Conservation (phyloP, 768 basidiomycete genomes). For the Dioszegia hungarica region DNA sequence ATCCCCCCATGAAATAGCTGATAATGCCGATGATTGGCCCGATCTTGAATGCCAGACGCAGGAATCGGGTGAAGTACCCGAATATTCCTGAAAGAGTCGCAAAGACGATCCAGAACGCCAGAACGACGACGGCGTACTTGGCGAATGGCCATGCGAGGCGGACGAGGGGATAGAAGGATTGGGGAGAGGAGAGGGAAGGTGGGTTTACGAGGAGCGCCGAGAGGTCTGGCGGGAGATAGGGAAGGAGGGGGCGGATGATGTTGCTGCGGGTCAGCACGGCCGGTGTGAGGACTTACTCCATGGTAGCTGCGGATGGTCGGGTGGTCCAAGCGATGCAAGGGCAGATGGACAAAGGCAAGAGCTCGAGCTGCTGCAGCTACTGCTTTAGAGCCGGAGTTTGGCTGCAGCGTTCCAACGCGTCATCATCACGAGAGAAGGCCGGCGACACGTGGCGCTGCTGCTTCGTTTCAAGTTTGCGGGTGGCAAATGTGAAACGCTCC, state of each 20-base stretch:
- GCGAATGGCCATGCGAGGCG: conserved; percentile 21
- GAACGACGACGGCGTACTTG: conserved; percentile 26
- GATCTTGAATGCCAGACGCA: conserved; percentile 30
- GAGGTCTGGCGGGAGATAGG: conserved; percentile 24
- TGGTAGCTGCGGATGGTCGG: not conserved
- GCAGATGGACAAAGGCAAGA: no score
- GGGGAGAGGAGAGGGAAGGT: conserved; percentile 22
- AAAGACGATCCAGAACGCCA: conserved; percentile 38
- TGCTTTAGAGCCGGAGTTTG: no score
- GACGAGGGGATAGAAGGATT: conserved; percentile 27
- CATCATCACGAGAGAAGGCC: no score
- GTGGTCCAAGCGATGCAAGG: no score
- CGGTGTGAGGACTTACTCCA: not conserved
- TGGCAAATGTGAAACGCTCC: no score
- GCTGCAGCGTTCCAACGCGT: no score
- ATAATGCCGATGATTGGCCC: conserved; percentile 37
- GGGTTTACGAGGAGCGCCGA: conserved; percentile 25
- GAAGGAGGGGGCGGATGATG: conserved; percentile 11
- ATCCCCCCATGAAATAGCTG: conserved; percentile 35
- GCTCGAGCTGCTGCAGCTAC: no score
- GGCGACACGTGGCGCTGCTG: no score
- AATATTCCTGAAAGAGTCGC: conserved; percentile 21
- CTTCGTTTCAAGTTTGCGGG: no score
- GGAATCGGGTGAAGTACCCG: conserved; percentile 34
- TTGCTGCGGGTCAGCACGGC: conserved; percentile 1